Conservation (phyloP, 1,139 yeast genomes). For the Yamadazyma diddensiae region DNA sequence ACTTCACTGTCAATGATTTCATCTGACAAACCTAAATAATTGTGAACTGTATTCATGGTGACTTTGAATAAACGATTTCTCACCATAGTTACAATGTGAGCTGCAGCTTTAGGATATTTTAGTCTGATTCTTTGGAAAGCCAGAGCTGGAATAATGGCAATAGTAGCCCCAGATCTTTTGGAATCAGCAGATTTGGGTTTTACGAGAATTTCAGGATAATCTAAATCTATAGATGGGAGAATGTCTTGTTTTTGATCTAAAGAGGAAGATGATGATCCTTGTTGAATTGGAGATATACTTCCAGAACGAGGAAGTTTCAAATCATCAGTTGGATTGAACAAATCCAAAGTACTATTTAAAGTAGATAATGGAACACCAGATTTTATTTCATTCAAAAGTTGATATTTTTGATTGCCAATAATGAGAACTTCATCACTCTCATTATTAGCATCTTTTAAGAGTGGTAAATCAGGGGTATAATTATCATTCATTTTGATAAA, state of each 20-base stretch:
- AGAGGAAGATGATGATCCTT: conserved; percentile 13
- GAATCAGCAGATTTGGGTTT: conserved; percentile 44
- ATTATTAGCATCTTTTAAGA: conserved; percentile 23
- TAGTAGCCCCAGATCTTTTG: conserved; percentile 55
- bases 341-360: conserved; percentile 70
- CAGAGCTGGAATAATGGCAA: conserved; percentile 85
- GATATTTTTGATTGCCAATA: conserved; percentile 58
- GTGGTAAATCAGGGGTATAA: conserved; percentile 7
- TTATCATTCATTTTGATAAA: conserved; percentile 53
- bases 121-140: conserved; percentile 73
- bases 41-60: conserved; percentile 85
- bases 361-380: conserved; percentile 87
- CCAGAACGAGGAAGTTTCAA: neutral
- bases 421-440: conserved; percentile 41
- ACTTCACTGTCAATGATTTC: conserved; percentile 80
- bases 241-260: conserved; percentile 2
- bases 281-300: conserved; percentile 1
- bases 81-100: conserved; percentile 93
- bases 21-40: conserved; percentile 78
- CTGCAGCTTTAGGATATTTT: conserved; percentile 84
- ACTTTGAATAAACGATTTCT: conserved; percentile 83
- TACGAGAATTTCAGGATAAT: conserved; percentile 51
- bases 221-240: neutral
- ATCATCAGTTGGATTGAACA: conserved; percentile 30
- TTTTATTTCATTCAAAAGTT: conserved; percentile 77